phyloP scores from a whole-genome alignment of 2,329 filamentous ascomycete genomes.

The Hypoxylon sp. region DNA sequence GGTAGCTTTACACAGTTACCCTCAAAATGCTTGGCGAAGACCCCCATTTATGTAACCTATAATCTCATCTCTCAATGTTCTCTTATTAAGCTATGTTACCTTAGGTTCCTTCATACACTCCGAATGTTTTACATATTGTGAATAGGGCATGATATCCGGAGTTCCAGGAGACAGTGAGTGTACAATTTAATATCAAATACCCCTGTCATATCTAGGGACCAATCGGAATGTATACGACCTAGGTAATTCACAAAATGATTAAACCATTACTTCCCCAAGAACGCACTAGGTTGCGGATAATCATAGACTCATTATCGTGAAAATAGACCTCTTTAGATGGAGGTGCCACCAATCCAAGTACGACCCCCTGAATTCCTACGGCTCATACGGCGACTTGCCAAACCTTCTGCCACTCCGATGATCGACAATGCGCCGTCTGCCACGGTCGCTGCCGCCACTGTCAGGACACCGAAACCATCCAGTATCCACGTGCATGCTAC shows the following conservation, averaged over 20 bases:
- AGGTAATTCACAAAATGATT: not conserved
- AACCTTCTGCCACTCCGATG: slow-evolving; percentile 1
- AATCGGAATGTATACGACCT: not conserved
- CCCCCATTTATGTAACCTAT: too few species aligned
- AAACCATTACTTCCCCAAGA: not conserved
- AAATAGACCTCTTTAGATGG: not conserved
- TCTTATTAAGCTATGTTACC: not conserved
- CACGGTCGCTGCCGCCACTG: slow-evolving; percentile 1
- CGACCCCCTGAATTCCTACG: slow-evolving; percentile 1
- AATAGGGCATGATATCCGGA: not conserved
- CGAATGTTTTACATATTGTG: not conserved
- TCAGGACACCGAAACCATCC: slow-evolving; percentile 6
- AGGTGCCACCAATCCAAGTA: slow-evolving; percentile 6
- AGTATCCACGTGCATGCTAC: slow-evolving; percentile 19
- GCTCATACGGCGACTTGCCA: not conserved
- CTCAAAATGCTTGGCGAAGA: too few species aligned
- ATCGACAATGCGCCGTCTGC: slow-evolving; percentile 6
- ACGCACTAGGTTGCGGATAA: not conserved
- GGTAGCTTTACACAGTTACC: too few species aligned
- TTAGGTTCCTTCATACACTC: not conserved
- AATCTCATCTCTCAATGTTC: not conserved
- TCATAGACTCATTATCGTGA: not conserved
- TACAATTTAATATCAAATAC: not conserved
- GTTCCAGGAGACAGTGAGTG: not conserved
- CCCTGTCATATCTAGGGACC: not conserved